Percentiles rank a stretch among this genome's conserved stretches.
These are phyloP conservation scores for Aspergillus bridgeri DNA, from an alignment of 495 filamentous ascomycete species.

Conservation along the genomic window DNA sequence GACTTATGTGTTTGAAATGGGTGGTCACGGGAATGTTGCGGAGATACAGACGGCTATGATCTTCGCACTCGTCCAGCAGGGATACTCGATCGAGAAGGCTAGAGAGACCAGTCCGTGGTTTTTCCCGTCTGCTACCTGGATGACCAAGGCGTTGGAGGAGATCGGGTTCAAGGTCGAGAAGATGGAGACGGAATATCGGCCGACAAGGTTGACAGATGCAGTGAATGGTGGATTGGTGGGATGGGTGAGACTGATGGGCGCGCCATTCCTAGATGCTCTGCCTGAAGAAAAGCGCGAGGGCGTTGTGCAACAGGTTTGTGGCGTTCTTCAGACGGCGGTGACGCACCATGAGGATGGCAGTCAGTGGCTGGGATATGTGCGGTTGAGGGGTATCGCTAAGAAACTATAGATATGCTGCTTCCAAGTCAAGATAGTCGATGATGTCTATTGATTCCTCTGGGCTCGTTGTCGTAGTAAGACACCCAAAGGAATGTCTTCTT, in stretches of 20 bases:
- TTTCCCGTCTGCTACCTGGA: conserved; percentile 62
- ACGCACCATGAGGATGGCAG: conserved; percentile 54
- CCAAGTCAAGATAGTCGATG: not conserved
- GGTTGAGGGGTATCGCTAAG: conserved; percentile 62
- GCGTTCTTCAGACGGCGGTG: conserved; percentile 52
- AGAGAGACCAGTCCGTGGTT: conserved; percentile 63
- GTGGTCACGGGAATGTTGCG: conserved; percentile 64
- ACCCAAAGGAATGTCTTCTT: conserved; percentile 77
- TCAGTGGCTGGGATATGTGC: conserved; percentile 66
- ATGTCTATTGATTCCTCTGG: not conserved
- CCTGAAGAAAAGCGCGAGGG: conserved; percentile 48
- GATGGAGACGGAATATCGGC: conserved; percentile 62
- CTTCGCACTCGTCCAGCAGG: conserved; percentile 46
- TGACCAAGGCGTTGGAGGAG: conserved; percentile 46
- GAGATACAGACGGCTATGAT: conserved; percentile 62
- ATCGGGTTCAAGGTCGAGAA: conserved; percentile 59
- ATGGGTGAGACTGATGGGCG: conserved; percentile 67
- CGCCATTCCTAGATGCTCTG: conserved; percentile 52
- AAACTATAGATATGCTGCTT: conserved; percentile 32
- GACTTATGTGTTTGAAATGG: conserved; percentile 67
- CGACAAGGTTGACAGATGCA: conserved; percentile 53
- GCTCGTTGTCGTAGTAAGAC: conserved; percentile 32
- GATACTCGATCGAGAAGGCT: conserved; percentile 48
- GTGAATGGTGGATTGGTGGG: conserved; percentile 61
- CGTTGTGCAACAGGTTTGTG: conserved; percentile 52